phyloP scores from a whole-genome alignment of 805 yeast genomes.

The Candida nemodendra region DNA sequence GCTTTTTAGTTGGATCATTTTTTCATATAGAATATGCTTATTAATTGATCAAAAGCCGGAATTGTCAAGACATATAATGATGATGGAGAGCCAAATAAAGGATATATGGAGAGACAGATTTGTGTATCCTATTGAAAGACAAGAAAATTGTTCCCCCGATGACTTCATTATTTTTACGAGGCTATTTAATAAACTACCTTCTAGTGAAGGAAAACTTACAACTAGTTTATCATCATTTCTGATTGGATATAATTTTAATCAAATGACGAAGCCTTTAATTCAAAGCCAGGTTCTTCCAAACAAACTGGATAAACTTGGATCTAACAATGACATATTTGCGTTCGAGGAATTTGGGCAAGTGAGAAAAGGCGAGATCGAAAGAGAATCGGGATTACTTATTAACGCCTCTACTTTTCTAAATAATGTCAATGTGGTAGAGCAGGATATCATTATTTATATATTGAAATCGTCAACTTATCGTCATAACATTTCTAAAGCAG shows the following conservation, averaged over 20 bases:
- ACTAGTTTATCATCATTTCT: no score
- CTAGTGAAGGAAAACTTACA: neutral
- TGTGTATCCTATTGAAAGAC: neutral
- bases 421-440: no score
- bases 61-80: no score
- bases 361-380: constrained; percentile 4
- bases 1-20: neutral
- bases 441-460: constrained; percentile 11
- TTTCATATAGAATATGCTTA: neutral
- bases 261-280: no score
- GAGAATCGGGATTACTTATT: no score
- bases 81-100: no score
- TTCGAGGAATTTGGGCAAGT: constrained; percentile 15
- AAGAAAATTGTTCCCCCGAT: neutral
- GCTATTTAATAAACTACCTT: constrained; percentile 3
- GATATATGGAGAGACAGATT: neutral
- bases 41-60: no score
- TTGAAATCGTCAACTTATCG: constrained; percentile 1
- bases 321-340: neutral
- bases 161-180: constrained; percentile 1
- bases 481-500: constrained; percentile 2
- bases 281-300: no score
- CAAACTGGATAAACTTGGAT: neutral
- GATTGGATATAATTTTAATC: no score
- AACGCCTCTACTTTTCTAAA: no score